Conservation (phyloP, 345 rosid genomes). For the Rhodamnia rubescens region DNA sequence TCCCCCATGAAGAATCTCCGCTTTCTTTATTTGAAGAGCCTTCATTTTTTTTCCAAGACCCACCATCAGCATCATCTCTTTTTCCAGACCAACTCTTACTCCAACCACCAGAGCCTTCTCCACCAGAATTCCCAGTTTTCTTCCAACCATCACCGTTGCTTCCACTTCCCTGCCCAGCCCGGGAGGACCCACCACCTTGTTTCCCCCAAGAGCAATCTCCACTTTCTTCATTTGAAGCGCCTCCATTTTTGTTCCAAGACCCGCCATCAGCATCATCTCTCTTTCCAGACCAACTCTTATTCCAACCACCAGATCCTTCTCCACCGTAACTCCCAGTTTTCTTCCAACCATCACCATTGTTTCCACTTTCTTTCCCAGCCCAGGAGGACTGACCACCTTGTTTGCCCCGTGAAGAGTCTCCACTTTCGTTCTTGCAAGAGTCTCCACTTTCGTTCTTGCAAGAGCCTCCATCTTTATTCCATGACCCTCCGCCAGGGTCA, state of each 20-base stretch:
- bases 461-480: background rate
- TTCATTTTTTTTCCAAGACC: slow-evolving; percentile 23
- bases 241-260: slow-evolving; percentile 20
- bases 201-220: background rate
- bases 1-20: background rate
- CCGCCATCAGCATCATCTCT: slow-evolving; percentile 14
- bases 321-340: background rate
- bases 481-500: background rate
- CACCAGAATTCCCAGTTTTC: background rate
- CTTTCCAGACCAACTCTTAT: background rate
- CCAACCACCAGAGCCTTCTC: slow-evolving; percentile 2
- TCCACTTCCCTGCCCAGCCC: background rate
- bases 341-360: slow-evolving; percentile 2
- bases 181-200: background rate
- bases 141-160: slow-evolving; percentile 2
- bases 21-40: background rate
- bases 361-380: background rate
- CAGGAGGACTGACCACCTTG: background rate
- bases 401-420: background rate
- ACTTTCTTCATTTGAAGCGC: background rate
- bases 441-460: background rate
- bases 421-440: background rate
- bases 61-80: slow-evolving; percentile 10
- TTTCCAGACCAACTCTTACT: background rate
- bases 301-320: slow-evolving; percentile 1